phyloP scores from a whole-genome alignment of 2,329 filamentous ascomycete genomes.

The Monilinia polystroma region DNA sequence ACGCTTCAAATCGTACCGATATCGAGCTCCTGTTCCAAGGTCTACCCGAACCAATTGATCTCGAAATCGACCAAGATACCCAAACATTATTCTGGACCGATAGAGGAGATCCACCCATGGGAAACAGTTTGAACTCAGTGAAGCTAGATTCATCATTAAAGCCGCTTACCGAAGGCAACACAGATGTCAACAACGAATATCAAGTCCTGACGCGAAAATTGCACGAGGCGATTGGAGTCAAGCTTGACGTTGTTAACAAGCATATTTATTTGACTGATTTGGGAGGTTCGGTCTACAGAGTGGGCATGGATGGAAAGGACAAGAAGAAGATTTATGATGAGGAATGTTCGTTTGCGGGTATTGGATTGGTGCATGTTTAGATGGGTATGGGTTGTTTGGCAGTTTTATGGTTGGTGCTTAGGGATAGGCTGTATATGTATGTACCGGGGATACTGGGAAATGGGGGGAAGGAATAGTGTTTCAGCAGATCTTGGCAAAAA shows the following conservation, averaged over 20 bases:
- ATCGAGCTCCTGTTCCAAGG: conserved; percentile 41
- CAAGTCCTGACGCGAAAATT: conserved; percentile 42
- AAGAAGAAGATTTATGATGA: conserved; percentile 28
- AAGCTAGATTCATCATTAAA: conserved; percentile 10
- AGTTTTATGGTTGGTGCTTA: too few relatives aligned
- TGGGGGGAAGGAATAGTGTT: not conserved
- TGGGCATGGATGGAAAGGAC: conserved; percentile 38
- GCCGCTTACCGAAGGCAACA: conserved; percentile 2
- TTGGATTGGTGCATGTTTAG: conserved; percentile 5
- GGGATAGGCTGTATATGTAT: not conserved
- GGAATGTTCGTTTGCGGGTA: conserved; percentile 22
- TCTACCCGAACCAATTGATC: conserved; percentile 57
- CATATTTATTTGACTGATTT: conserved; percentile 45
- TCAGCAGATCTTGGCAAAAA: not conserved
- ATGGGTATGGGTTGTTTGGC: not conserved
- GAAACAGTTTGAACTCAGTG: conserved; percentile 52
- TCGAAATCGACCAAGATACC: conserved; percentile 51
- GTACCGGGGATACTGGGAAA: not conserved
- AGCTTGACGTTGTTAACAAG: conserved; percentile 42
- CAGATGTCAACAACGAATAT: conserved; percentile 23
- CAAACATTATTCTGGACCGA: conserved; percentile 59
- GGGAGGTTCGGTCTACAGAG: conserved; percentile 43
- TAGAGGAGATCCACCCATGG: conserved; percentile 55
- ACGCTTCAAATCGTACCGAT: conserved; percentile 22
- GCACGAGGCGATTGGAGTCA: conserved; percentile 50